These are phyloP conservation scores for Paramecium octaurelia DNA, from an alignment of 73 alveolate species.

Conservation along the genomic window DNA sequence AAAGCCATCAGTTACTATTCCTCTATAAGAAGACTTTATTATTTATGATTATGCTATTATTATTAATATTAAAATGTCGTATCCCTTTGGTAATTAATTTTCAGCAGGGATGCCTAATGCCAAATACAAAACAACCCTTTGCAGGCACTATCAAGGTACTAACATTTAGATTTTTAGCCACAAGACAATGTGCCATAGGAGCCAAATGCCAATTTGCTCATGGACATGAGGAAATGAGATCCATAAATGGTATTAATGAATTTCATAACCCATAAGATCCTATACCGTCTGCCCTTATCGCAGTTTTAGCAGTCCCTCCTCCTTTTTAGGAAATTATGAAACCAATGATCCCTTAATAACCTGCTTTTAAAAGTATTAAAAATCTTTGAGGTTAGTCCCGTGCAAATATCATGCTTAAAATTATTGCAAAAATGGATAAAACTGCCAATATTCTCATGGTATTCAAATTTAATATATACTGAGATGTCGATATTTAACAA, in stretches of 20 bases:
- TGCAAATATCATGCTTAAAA: slow-evolving; percentile 18
- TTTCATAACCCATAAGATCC: neutral
- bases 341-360: neutral
- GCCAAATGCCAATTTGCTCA: slow-evolving; percentile 32
- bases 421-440: slow-evolving; percentile 31
- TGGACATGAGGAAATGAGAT: neutral
- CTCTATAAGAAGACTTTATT: slow-evolving; percentile 2
- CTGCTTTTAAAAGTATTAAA: neutral
- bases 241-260: neutral
- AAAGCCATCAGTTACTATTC: neutral
- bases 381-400: neutral
- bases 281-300: neutral
- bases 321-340: neutral
- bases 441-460: slow-evolving; percentile 25
- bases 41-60: neutral
- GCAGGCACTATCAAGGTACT: slow-evolving; percentile 33
- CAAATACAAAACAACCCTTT: neutral
- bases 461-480: neutral
- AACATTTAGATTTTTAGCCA: neutral
- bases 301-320: neutral
- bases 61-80: neutral
- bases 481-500: neutral
- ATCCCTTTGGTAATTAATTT: slow-evolving; percentile 1
- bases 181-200: slow-evolving; percentile 21
- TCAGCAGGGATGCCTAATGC: slow-evolving; percentile 38